Conservation (phyloP, 1,284 basidiomycete species). For the Bothia castanella region DNA sequence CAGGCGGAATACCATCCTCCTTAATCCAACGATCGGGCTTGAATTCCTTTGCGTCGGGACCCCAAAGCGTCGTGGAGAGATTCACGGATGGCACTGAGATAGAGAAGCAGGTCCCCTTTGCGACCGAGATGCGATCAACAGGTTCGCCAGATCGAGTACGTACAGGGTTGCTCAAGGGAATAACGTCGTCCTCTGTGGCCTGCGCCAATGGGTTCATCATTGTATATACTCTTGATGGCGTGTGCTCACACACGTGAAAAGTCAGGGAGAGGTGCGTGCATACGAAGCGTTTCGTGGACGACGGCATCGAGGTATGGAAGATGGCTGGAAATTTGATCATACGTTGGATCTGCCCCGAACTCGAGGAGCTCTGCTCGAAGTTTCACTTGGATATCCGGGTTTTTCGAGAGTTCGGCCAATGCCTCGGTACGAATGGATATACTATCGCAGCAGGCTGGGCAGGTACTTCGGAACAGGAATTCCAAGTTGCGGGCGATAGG, state of each 20-base stretch:
- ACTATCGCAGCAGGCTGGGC: too few relatives aligned
- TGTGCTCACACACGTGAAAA: conserved; percentile 33
- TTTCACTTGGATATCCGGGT: too few relatives aligned
- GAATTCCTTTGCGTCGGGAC: conserved; percentile 37
- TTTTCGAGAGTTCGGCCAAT: too few relatives aligned
- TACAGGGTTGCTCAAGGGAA: conserved; percentile 38
- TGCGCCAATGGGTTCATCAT: background rate
- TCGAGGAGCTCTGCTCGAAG: too few relatives aligned
- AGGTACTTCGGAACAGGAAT: too few relatives aligned
- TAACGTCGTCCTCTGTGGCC: conserved; percentile 23
- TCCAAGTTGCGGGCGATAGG: too few relatives aligned
- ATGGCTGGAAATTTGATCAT: too few relatives aligned
- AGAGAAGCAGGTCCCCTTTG: background rate
- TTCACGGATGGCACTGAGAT: conserved; percentile 40
- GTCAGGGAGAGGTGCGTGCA: too few relatives aligned
- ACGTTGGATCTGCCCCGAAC: too few relatives aligned
- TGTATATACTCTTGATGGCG: background rate
- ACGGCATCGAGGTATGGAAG: too few relatives aligned
- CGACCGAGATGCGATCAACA: background rate
- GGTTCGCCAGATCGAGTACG: background rate
- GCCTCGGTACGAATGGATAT: too few relatives aligned
- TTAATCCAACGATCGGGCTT: conserved; percentile 41
- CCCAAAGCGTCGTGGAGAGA: conserved; percentile 47
- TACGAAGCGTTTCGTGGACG: too few relatives aligned
- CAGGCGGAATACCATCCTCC: conserved; percentile 18